Conservation (phyloP, 192 early-diverging fungal species). For the Coemansia sp. region DNA sequence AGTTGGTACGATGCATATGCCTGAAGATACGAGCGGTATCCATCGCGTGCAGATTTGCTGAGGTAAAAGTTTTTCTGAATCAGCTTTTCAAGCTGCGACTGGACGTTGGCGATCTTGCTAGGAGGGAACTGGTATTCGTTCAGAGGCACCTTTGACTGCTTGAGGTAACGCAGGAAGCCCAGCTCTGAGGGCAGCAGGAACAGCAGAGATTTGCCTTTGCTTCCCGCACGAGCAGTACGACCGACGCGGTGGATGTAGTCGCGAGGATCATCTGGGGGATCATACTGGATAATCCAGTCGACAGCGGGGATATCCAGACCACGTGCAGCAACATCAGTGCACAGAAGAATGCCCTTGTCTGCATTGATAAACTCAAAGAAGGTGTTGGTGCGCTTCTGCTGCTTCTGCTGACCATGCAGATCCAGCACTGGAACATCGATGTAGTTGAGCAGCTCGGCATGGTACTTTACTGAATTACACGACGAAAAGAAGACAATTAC, state of each 20-base stretch:
- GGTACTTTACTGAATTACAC: conserved; percentile 98
- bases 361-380: conserved; percentile 99
- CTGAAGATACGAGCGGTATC: conserved; percentile 94
- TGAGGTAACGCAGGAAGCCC: conserved; percentile 94
- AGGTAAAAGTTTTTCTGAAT: conserved; percentile 98
- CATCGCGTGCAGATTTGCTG: conserved; percentile 93
- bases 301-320: conserved; percentile 97
- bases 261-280: conserved; percentile 99
- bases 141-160: conserved; percentile 97
- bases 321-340: conserved; percentile 97
- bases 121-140: conserved; percentile 99
- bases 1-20: conserved; percentile 94
- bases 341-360: conserved; percentile 88
- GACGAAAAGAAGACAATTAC: conserved; percentile 98
- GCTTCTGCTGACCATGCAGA: conserved; percentile 97
- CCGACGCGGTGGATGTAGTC: conserved; percentile 96
- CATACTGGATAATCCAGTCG: conserved; percentile 99
- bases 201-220: conserved; percentile 87
- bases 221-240: conserved; percentile 92
- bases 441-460: conserved; percentile 97
- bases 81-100: conserved; percentile 94
- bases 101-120: conserved; percentile 94
- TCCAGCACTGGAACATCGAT: conserved; percentile 98
- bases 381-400: conserved; percentile 97
- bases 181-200: conserved; percentile 94